A percentile compares a stretch with the other conserved stretches of the same genome.
phyloP scores from a whole-genome alignment of 2,329 filamentous ascomycete genomes.

The Penicillium sp. region DNA sequence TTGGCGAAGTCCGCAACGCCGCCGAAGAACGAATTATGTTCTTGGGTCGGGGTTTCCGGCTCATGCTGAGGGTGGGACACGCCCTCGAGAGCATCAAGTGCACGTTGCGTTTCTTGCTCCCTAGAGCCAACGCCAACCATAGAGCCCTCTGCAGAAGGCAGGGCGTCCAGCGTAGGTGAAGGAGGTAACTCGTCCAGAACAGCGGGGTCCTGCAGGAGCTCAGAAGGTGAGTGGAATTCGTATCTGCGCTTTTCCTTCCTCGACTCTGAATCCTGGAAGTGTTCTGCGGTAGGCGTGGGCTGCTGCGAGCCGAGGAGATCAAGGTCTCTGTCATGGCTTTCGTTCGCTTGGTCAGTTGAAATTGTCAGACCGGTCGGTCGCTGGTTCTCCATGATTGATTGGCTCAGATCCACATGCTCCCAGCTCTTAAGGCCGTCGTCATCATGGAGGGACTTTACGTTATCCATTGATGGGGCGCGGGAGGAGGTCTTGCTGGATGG shows the following conservation, averaged over 20 bases:
- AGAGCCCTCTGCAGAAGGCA: slow-evolving; percentile 36
- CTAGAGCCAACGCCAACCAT: slow-evolving; percentile 24
- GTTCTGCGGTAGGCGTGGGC: slow-evolving; percentile 64
- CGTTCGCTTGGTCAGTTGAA: slow-evolving; percentile 35
- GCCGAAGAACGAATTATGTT: slow-evolving; percentile 1
- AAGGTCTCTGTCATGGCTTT: slow-evolving; percentile 30
- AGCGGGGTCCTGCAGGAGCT: slow-evolving; percentile 43
- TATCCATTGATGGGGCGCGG: slow-evolving; percentile 46
- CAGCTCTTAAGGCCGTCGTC: slow-evolving; percentile 29
- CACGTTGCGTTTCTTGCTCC: slow-evolving; percentile 14
- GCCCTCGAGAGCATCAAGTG: slow-evolving; percentile 18
- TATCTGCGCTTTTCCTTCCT: slow-evolving; percentile 44
- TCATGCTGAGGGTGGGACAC: slow-evolving; percentile 14
- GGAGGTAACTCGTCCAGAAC: slow-evolving; percentile 24
- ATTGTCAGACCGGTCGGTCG: slow-evolving; percentile 28
- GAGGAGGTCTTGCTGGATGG: slow-evolving; percentile 53
- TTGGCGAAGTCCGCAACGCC: background rate
- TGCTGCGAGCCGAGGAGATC: slow-evolving; percentile 63
- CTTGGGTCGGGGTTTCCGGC: slow-evolving; percentile 11
- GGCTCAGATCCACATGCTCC: slow-evolving; percentile 31
- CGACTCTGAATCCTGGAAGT: slow-evolving; percentile 38
- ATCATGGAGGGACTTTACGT: slow-evolving; percentile 32
- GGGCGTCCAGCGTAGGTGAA: slow-evolving; percentile 21
- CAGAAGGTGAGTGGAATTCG: slow-evolving; percentile 48
- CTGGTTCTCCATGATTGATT: slow-evolving; percentile 24